Evolutionary conservation across 2,329 filamentous ascomycete genomes (phyloP), one percentile per base, ranked within the genome.

Genomic region (Stagonosporopsis rhizophila): DNA sequence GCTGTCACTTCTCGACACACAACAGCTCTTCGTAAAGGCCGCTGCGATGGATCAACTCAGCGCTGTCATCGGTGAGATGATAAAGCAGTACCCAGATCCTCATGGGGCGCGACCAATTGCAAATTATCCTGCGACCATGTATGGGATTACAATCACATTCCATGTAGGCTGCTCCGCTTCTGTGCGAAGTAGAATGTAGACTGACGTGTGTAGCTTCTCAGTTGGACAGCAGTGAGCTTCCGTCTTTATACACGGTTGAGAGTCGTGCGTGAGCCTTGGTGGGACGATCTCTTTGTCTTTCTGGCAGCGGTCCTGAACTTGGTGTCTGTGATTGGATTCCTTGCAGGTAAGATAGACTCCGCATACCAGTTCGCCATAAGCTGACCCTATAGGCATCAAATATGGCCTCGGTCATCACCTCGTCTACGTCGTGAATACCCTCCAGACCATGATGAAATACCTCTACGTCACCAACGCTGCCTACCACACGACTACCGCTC

Each of bases 271-370:
- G 64, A 72, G 23, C 67, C 68, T 5, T 68, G 74, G n/a, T 70
- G 70, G 64, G 73, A 76, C 49, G 74, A 76, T 44, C 46, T 69
- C n/a, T 64, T 73, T 5, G 70, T 76, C 22, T 55, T 72, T 11
- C 34, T 73, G 15, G 70, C 69, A 17, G 62, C 58, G 12, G 8
- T 71, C 1, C 58, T 70, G 23, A 70, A 70, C 27, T 48, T 72
- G 11, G 40, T 59, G 17, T 59, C 61, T 19, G 46, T 70, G 14
- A 46, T 68, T 11, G 52, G 46, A 8, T 68, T 70, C 23, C 61
- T 67, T 22, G 55, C 48, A 35, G 53, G 70, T 71, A 62, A n/a
- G 17, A 8, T 27, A 11, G 9, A 15, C 23, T 15, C 7, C 27
- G 12, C 8, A 25, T 34, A 15, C 23, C 19, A 17, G 9, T 6